These are phyloP conservation scores for Cryptococcus sp. DNA, from an alignment of 1,284 basidiomycete genomes.

Conservation along the genomic window DNA sequence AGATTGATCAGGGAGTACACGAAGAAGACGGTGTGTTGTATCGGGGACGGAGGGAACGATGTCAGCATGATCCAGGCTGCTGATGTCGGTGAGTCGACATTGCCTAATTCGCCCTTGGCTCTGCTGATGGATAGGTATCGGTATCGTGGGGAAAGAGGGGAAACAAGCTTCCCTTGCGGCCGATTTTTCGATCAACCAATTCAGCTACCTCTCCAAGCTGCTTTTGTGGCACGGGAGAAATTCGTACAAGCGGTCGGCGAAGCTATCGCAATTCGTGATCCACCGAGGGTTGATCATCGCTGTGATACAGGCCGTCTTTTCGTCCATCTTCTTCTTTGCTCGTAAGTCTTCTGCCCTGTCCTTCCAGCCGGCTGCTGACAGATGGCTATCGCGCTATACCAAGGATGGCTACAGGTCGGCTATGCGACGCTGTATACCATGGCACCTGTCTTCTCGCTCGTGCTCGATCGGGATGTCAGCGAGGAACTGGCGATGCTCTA, in stretches of 20 bases:
- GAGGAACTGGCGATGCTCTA: slow-evolving; percentile 93
- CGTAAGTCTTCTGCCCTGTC: slow-evolving; percentile 45
- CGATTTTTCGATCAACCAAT: slow-evolving; percentile 96
- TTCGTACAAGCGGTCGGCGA: slow-evolving; percentile 95
- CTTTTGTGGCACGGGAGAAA: slow-evolving; percentile 86
- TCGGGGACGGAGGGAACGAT: slow-evolving; percentile 96
- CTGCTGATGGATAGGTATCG: slow-evolving; percentile 62
- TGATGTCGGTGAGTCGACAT: slow-evolving; percentile 70
- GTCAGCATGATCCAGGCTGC: slow-evolving; percentile 96
- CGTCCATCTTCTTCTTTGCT: slow-evolving; percentile 96
- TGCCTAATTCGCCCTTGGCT: not conserved
- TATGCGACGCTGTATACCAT: slow-evolving; percentile 98
- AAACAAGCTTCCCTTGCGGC: slow-evolving; percentile 96
- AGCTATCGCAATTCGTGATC: slow-evolving; percentile 97
- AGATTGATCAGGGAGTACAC: slow-evolving; percentile 83
- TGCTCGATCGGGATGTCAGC: slow-evolving; percentile 91
- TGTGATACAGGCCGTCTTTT: slow-evolving; percentile 95
- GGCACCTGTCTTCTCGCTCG: slow-evolving; percentile 96
- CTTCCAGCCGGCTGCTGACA: not conserved
- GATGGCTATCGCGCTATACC: slow-evolving; percentile 83
- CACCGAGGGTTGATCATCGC: slow-evolving; percentile 97
- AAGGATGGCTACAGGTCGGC: slow-evolving; percentile 96
- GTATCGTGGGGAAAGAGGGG: slow-evolving; percentile 98
- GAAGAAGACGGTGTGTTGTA: slow-evolving; percentile 93
- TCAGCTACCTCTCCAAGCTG: slow-evolving; percentile 89